Evolutionary conservation across 179 eudicot species (phyloP).

Genomic region (Spinacia oleracea): DNA sequence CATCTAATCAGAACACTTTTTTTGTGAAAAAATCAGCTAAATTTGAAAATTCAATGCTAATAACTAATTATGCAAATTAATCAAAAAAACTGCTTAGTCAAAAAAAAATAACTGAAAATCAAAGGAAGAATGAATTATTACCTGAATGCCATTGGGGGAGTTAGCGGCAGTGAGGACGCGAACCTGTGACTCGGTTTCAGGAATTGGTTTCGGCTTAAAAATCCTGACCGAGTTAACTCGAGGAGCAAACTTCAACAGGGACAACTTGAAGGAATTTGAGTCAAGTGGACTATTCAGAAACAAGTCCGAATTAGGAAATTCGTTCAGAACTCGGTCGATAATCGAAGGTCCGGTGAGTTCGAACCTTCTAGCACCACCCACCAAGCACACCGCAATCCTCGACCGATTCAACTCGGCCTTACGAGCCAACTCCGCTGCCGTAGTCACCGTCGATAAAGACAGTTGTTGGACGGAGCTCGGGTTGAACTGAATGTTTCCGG

Average conservation of each 20-base stretch:
- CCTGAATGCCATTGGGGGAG: conserved; percentile 94
- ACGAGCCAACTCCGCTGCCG: neutral
- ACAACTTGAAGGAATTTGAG: conserved; percentile 50
- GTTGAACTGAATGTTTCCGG: conserved; percentile 23
- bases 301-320: conserved; percentile 63
- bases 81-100: neutral
- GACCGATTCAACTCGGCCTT: conserved; percentile 37
- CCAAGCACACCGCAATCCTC: conserved; percentile 78
- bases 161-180: conserved; percentile 70
- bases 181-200: conserved; percentile 51
- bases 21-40: no score
- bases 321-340: conserved; percentile 44
- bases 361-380: conserved; percentile 82
- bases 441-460: no score
- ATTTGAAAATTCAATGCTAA: no score
- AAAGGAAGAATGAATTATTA: conserved; percentile 3
- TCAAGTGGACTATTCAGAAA: conserved; percentile 74
- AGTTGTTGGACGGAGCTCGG: neutral
- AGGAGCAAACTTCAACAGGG: conserved; percentile 49
- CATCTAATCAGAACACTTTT: no score
- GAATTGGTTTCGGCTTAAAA: conserved; percentile 46
- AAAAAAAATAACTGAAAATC: neutral
- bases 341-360: conserved; percentile 91
- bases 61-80: no score
- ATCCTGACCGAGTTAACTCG: conserved; percentile 54